Conservation (phyloP, 23 red algal species). For the Pyropia haitanensis region DNA sequence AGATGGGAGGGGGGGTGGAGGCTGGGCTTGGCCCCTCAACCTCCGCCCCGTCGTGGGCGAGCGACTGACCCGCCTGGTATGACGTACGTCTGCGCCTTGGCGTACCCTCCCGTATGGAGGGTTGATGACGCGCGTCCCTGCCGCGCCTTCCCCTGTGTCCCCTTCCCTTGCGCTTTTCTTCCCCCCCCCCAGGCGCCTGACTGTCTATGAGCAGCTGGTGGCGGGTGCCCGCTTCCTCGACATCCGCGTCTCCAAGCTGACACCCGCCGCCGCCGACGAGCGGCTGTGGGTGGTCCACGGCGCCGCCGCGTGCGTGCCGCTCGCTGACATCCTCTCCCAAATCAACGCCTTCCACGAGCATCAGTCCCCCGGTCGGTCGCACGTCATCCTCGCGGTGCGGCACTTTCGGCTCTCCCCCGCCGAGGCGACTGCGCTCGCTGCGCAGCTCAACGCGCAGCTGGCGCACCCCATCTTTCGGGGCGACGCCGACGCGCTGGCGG, state of each 20-base stretch:
- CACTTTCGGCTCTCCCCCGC: conserved; percentile 1
- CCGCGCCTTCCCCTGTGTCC: no score
- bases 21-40: no score
- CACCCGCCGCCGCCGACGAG: conserved; percentile 6
- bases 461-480: conserved; percentile 15
- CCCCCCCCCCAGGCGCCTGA: no score
- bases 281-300: conserved; percentile 47
- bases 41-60: no score
- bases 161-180: no score
- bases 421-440: conserved; percentile 12
- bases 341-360: conserved; percentile 50
- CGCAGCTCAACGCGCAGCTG: conserved; percentile 11
- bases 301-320: conserved; percentile 42
- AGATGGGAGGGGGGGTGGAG: no score
- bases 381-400: conserved; percentile 37
- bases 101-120: no score
- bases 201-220: conserved; percentile 26
- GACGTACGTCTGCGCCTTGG: no score
- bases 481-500: conserved; percentile 17
- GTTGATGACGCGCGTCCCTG: no score
- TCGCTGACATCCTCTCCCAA: conserved; percentile 28
- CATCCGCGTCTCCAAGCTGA: conserved; percentile 45
- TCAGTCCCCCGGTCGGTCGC: not conserved
- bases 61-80: no score
- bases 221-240: conserved; percentile 60